Percentiles rank a stretch among this genome's conserved stretches.
phyloP scores from a whole-genome alignment of 2,329 filamentous ascomycete species.

The Talaromyces sp. region DNA sequence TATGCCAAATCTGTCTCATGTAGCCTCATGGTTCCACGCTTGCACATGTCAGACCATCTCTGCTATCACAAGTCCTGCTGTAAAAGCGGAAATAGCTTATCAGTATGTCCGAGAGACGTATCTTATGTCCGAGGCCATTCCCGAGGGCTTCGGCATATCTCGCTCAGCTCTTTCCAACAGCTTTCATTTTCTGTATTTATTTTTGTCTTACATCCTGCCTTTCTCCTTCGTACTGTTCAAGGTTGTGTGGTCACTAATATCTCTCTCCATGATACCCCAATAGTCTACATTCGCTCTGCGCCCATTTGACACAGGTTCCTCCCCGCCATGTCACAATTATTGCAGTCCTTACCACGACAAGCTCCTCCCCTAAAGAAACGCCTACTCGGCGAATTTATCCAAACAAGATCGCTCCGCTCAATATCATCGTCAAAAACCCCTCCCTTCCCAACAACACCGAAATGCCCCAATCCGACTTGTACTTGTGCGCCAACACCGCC shows the following conservation, averaged over 20 bases:
- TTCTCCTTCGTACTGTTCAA: background rate
- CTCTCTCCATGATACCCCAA: background rate
- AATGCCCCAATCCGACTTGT: conserved; percentile 73
- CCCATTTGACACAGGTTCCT: background rate
- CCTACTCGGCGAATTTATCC: background rate
- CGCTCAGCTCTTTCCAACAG: background rate
- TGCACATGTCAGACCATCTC: too few species aligned
- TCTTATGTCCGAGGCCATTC: conserved; percentile 8
- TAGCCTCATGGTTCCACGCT: too few species aligned
- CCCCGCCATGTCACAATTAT: background rate
- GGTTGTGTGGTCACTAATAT: background rate
- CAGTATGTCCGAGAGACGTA: background rate
- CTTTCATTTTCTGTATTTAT: background rate
- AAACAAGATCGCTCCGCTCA: background rate
- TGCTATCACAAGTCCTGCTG: too few species aligned
- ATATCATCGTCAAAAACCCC: conserved; percentile 13
- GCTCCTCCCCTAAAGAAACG: background rate
- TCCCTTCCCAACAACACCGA: conserved; percentile 45
- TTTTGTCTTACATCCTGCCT: background rate
- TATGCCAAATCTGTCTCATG: too few species aligned
- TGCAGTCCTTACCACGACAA: background rate
- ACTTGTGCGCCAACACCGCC: conserved; percentile 67
- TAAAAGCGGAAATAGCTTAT: background rate
- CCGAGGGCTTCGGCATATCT: background rate
- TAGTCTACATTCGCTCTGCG: background rate